Evolutionary conservation across 1,139 yeast species (phyloP), one percentile per base, ranked within the genome.

Genomic region (Williopsis jadinii): DNA sequence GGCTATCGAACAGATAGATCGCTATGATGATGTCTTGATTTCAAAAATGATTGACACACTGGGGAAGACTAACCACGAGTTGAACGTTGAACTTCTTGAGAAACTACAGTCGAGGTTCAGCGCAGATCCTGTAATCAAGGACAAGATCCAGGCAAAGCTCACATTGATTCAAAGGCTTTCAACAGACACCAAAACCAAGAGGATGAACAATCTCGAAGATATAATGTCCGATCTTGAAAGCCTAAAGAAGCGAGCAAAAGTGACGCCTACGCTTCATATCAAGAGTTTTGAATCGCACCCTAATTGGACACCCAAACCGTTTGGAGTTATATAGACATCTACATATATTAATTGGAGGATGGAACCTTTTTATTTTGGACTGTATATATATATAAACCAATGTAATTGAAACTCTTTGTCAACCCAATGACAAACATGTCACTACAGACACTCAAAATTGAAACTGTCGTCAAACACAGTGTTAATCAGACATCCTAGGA

Each of bases 401-500:
- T 6, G 6, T 19, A 19, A 6, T 19, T 19, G 24, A 19, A 19
- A 19, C 24, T 19, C 24, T 19, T 19, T 19, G 24, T 19, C 24
- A 19, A 5, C 24, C 24, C 24, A 19, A 19, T 5, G 24, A 19
- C 24, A 19, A 6, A 19, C 24, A 5, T 19, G 24, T 19, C 24
- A 19, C 24, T 19, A 19, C 24, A 19, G 24, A 19, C 24, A 19
- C 4, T 19, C 24, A 19, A 19, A 6, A 19, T 19, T 19, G 24
- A 19, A 19, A 19, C 6, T 19, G 24, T 19, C 24, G 6, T 19
- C 24, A 19, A 19, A 19, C 24, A 19, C 24, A 36, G 29, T 14
- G 33, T 34, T 43, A 66, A 69, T 73, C 78, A 72, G 78, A 73
- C 78, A 71, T 73, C 77, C 78, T 69, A 68, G 77, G 77, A 73